phyloP scores from a whole-genome alignment of 768 basidiomycete genomes.

The Tylopilus rubrobrunneus region DNA sequence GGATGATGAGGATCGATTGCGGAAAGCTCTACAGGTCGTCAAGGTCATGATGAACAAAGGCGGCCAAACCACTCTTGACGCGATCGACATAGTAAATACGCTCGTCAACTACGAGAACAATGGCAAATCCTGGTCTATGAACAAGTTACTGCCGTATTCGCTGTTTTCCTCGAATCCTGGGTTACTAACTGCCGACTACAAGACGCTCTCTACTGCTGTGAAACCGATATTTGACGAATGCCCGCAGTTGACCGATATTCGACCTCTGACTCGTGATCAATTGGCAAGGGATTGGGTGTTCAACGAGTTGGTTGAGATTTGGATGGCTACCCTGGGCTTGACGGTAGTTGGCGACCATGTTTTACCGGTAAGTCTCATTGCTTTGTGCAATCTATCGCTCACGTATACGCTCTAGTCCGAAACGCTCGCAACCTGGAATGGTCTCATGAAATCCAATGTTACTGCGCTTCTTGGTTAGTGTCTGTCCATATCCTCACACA shows the following conservation, averaged over 20 bases:
- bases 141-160: conserved; percentile 46
- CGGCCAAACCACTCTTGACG: conserved; percentile 49
- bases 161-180: conserved; percentile 58
- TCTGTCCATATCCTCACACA: background rate
- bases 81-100: conserved; percentile 46
- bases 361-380: conserved; percentile 44
- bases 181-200: conserved; percentile 51
- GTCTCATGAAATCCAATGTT: conserved; percentile 50
- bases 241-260: conserved; percentile 49
- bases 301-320: conserved; percentile 47
- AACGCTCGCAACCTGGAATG: conserved; percentile 53
- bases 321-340: conserved; percentile 47
- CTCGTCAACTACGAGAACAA: conserved; percentile 35
- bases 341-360: conserved; percentile 42
- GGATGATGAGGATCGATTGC: conserved; percentile 40
- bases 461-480: conserved; percentile 51
- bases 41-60: conserved; percentile 55
- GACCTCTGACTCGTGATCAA: conserved; percentile 56
- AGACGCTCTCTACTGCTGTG: conserved; percentile 43
- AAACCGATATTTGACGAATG: conserved; percentile 52
- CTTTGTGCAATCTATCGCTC: background rate
- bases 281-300: conserved; percentile 51
- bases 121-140: conserved; percentile 41
- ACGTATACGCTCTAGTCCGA: conserved; percentile 34
- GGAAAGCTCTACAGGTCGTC: conserved; percentile 47